Percentiles rank a stretch among this genome's conserved stretches.
Conservation (phyloP, 768 basidiomycete species). For the Boletus reticuloceps region DNA sequence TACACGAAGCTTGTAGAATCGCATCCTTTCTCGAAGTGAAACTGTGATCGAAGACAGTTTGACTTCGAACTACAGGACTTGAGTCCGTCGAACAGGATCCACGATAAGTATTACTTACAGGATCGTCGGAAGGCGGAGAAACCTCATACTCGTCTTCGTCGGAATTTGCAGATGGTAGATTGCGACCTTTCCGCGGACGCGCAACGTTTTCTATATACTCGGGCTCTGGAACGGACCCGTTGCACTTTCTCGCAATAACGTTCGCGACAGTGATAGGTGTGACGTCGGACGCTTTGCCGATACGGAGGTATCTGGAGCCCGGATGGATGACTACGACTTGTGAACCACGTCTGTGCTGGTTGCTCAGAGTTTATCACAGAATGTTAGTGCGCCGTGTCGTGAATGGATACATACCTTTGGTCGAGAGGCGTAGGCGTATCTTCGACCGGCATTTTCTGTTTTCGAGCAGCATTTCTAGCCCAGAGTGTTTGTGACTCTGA, state of each 20-base stretch:
- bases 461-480: slow-evolving; percentile 61
- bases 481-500: slow-evolving; percentile 71
- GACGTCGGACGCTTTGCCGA: slow-evolving; percentile 77
- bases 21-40: slow-evolving; percentile 79
- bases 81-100: neutral
- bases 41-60: slow-evolving; percentile 70
- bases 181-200: slow-evolving; percentile 46
- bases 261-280: slow-evolving; percentile 65
- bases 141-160: slow-evolving; percentile 53
- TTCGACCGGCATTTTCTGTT: slow-evolving; percentile 43
- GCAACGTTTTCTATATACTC: slow-evolving; percentile 50
- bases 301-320: slow-evolving; percentile 69
- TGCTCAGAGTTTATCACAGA: slow-evolving; percentile 29
- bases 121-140: slow-evolving; percentile 51
- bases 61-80: slow-evolving; percentile 57
- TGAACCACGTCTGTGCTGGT: slow-evolving; percentile 60
- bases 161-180: slow-evolving; percentile 20
- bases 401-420: slow-evolving; percentile 39
- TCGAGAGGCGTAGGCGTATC: slow-evolving; percentile 41
- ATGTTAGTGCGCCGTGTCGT: slow-evolving; percentile 4
- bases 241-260: slow-evolving; percentile 69
- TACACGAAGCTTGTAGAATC: slow-evolving; percentile 78
- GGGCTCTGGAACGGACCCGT: slow-evolving; percentile 41
- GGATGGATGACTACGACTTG: slow-evolving; percentile 79
- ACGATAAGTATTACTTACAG: slow-evolving; percentile 40